Conservation (phyloP, 2,329 filamentous ascomycete species). For the Arthrinium puccinioides region DNA sequence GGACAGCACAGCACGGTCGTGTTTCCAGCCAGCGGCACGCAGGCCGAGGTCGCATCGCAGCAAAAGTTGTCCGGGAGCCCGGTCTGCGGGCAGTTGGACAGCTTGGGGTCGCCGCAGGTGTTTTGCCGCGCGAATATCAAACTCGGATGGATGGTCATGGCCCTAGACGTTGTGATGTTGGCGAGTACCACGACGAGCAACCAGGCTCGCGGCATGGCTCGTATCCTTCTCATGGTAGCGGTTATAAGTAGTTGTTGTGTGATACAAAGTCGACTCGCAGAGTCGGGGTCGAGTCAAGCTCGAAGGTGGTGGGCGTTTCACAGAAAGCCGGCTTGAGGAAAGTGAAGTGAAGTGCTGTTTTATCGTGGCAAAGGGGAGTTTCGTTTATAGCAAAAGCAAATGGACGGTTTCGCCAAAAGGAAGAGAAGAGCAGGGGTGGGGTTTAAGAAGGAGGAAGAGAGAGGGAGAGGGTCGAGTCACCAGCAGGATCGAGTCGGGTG, state of each 20-base stretch:
- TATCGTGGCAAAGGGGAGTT: not conserved
- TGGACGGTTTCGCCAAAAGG: slow-evolving; percentile 1
- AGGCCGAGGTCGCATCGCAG: slow-evolving; percentile 47
- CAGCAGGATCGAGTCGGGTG: not conserved
- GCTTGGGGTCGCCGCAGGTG: slow-evolving; percentile 40
- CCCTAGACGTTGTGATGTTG: slow-evolving; percentile 13
- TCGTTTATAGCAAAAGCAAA: not conserved
- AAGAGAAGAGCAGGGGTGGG: not conserved
- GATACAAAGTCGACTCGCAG: too few species aligned
- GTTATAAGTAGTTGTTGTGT: not conserved
- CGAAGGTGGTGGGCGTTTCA: too few species aligned
- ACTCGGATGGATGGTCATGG: slow-evolving; percentile 26
- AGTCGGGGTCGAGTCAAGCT: too few species aligned
- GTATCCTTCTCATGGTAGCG: slow-evolving; percentile 20
- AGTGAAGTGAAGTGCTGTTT: not conserved
- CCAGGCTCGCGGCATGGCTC: slow-evolving; percentile 24
- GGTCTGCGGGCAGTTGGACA: slow-evolving; percentile 42
- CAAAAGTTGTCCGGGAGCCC: slow-evolving; percentile 60
- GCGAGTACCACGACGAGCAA: slow-evolving; percentile 28
- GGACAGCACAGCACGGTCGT: slow-evolving; percentile 70
- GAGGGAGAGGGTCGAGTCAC: not conserved
- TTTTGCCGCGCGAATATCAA: slow-evolving; percentile 34
- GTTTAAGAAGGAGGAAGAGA: not conserved
- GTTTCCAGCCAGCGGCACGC: slow-evolving; percentile 53
- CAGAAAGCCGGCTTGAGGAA: slow-evolving; percentile 1